phyloP scores from a whole-genome alignment of 225 moss, liverwort and hornwort species.

The Bryoerythrophyllum caledonicum region DNA sequence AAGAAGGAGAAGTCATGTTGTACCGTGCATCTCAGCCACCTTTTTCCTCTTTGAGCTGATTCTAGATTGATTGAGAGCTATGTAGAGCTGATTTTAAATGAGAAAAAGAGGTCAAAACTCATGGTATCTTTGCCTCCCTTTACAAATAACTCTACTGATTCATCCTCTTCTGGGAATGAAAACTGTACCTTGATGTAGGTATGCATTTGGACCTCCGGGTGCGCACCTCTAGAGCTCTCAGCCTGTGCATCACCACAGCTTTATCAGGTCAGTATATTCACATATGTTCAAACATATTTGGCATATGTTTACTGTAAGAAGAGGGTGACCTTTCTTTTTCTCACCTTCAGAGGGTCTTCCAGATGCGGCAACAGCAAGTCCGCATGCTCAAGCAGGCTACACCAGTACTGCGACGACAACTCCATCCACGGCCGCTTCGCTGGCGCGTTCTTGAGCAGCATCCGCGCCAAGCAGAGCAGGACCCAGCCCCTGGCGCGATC shows the following conservation, averaged over 20 bases:
- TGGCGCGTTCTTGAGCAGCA: conserved; percentile 80
- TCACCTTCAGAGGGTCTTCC: conserved; percentile 45
- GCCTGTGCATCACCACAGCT: conserved; percentile 37
- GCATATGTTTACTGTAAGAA: neutral
- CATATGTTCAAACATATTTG: too few relatives aligned
- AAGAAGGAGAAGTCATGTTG: too few relatives aligned
- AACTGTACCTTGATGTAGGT: conserved; percentile 47
- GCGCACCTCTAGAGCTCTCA: conserved; percentile 19
- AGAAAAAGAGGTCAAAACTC: too few relatives aligned
- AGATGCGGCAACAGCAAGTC: conserved; percentile 51
- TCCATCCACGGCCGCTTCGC: conserved; percentile 79
- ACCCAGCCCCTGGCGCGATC: conserved; percentile 64
- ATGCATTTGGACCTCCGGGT: conserved; percentile 31
- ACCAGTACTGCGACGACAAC: conserved; percentile 96
- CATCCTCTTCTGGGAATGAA: neutral
- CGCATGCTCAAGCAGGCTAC: conserved; percentile 78
- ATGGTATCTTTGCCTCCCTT: too few relatives aligned
- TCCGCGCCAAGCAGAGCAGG: conserved; percentile 70
- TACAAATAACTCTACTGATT: neutral
- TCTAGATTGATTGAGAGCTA: too few relatives aligned
- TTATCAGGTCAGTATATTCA: neutral
- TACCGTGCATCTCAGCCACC: too few relatives aligned
- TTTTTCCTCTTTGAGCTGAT: too few relatives aligned
- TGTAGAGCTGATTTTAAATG: too few relatives aligned
- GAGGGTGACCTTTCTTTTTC: neutral